Percentiles rank a stretch among this genome's conserved stretches.
Evolutionary conservation across 192 early-diverging fungal species (phyloP).

Genomic region (Obelidium mucronatum): DNA sequence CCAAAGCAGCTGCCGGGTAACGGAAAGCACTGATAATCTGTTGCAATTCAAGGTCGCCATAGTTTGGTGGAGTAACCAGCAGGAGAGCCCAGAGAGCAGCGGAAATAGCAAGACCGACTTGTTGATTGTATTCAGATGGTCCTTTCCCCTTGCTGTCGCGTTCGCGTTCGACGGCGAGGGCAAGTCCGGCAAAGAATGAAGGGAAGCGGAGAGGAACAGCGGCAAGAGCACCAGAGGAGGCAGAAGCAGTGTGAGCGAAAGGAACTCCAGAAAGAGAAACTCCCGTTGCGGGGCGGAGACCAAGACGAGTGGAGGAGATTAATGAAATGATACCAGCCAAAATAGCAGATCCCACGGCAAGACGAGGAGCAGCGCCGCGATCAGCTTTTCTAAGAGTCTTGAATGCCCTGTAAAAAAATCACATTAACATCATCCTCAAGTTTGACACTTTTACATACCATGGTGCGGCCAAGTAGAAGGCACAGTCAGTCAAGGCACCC

Average conservation of each 20-base stretch:
- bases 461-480: slow-evolving; percentile 34
- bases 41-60: not conserved
- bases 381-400: slow-evolving; percentile 17
- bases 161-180: slow-evolving; percentile 28
- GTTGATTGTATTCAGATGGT: slow-evolving; percentile 13
- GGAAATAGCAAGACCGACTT: slow-evolving; percentile 4
- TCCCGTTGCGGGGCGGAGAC: slow-evolving; percentile 80
- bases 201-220: slow-evolving; percentile 35
- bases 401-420: slow-evolving; percentile 23
- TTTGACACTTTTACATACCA: slow-evolving; percentile 5
- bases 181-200: slow-evolving; percentile 38
- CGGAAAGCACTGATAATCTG: slow-evolving; percentile 18
- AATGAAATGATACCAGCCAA: slow-evolving; percentile 15
- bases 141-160: slow-evolving; percentile 7
- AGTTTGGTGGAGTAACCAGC: slow-evolving; percentile 1
- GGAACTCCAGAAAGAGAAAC: slow-evolving; percentile 37
- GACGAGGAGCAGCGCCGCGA: slow-evolving; percentile 37
- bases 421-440: not conserved
- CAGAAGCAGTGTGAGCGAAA: not conserved
- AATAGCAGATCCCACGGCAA: slow-evolving; percentile 6
- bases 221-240: not conserved
- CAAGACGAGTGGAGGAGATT: slow-evolving; percentile 61
- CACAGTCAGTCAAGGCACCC: slow-evolving; percentile 19
- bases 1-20: slow-evolving; percentile 31
- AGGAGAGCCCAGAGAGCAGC: slow-evolving; percentile 14